Percentiles rank a stretch among this genome's conserved stretches.
Evolutionary conservation across 2,329 filamentous ascomycete species (phyloP).

Genomic region (Fusarium zealandicum): DNA sequence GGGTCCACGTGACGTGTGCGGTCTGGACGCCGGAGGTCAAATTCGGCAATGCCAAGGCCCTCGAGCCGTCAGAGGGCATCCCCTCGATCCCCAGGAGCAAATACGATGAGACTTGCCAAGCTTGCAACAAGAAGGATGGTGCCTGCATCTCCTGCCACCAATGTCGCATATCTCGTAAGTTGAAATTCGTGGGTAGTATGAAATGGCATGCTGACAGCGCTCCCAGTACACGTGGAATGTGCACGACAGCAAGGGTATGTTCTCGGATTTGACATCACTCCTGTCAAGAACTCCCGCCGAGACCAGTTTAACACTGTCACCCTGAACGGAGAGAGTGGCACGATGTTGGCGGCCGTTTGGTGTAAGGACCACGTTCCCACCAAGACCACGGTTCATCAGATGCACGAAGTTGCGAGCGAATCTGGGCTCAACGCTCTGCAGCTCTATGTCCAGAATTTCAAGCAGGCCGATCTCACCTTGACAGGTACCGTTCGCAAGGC

Average conservation of each 20-base stretch:
- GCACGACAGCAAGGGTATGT: constrained; percentile 83
- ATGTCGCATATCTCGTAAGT: constrained; percentile 64
- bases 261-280: constrained; percentile 88
- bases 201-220: constrained; percentile 15
- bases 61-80: constrained; percentile 90
- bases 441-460: constrained; percentile 86
- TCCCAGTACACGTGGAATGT: constrained; percentile 84
- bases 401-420: constrained; percentile 77
- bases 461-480: constrained; percentile 89
- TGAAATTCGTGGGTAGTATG: background rate
- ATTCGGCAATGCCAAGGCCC: constrained; percentile 82
- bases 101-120: constrained; percentile 81
- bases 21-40: constrained; percentile 92
- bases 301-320: constrained; percentile 83
- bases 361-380: constrained; percentile 85
- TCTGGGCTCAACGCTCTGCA: constrained; percentile 82
- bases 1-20: constrained; percentile 95
- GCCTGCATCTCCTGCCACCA: constrained; percentile 85
- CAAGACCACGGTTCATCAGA: constrained; percentile 76
- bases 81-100: constrained; percentile 76
- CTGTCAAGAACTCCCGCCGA: constrained; percentile 86
- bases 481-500: constrained; percentile 95
- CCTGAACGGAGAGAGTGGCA: constrained; percentile 80
- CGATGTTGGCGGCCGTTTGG: constrained; percentile 87
- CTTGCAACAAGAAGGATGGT: constrained; percentile 78